Conservation (phyloP, 106 monocot genomes). For the Dendrobium huoshanense region DNA sequence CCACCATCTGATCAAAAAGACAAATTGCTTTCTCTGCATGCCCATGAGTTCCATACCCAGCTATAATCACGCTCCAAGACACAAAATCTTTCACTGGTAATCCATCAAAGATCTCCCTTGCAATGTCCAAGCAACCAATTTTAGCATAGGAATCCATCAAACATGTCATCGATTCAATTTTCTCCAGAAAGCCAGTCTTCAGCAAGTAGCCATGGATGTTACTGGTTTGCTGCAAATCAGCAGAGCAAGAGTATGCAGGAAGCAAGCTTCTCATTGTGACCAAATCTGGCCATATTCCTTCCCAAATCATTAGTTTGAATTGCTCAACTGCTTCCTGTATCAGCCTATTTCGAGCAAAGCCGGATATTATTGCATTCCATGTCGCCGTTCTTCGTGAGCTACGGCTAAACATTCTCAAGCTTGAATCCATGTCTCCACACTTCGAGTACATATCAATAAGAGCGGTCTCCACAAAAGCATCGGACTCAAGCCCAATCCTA, state of each 20-base stretch:
- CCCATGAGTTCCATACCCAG: slow-evolving; percentile 33
- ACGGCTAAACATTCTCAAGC: slow-evolving; percentile 18
- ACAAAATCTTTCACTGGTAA: slow-evolving; percentile 47
- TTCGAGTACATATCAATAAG: slow-evolving; percentile 61
- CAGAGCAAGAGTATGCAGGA: slow-evolving; percentile 54
- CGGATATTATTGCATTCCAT: slow-evolving; percentile 75
- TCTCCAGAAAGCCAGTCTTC: slow-evolving; percentile 28
- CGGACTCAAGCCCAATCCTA: slow-evolving; percentile 27
- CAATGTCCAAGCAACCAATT: slow-evolving; percentile 42
- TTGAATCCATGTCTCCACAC: slow-evolving; percentile 21
- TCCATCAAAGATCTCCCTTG: slow-evolving; percentile 39
- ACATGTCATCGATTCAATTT: slow-evolving; percentile 36
- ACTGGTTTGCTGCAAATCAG: slow-evolving; percentile 31
- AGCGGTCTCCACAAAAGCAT: slow-evolving; percentile 61
- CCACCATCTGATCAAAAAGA: slow-evolving; percentile 55
- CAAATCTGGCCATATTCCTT: slow-evolving; percentile 22
- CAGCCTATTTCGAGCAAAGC: slow-evolving; percentile 21
- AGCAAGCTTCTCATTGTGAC: slow-evolving; percentile 61
- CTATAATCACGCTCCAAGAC: slow-evolving; percentile 65
- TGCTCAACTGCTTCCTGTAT: slow-evolving; percentile 26
- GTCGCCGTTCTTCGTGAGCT: slow-evolving; percentile 44
- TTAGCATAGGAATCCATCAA: slow-evolving; percentile 65
- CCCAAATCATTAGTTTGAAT: slow-evolving; percentile 45
- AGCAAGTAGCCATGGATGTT: slow-evolving; percentile 52
- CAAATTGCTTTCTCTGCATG: slow-evolving; percentile 33